phyloP scores from a whole-genome alignment of 108 stramenopile species.

The Hondaea fermentalgiana region DNA sequence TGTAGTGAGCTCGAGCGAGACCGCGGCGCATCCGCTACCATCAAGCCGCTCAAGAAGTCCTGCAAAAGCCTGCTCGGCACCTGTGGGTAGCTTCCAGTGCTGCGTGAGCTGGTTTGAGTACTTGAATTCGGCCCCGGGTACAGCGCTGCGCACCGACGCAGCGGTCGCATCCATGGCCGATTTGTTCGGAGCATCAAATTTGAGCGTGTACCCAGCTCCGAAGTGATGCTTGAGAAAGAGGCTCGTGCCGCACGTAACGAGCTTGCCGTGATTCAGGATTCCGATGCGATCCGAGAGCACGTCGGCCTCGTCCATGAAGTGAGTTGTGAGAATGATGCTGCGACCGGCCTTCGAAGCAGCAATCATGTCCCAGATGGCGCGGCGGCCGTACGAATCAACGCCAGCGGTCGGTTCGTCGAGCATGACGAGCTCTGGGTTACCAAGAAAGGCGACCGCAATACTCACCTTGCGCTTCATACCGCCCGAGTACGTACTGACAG shows the following conservation, averaged over 20 bases:
- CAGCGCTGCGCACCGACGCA: not conserved
- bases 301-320: constrained; percentile 79
- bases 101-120: not conserved
- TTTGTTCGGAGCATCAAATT: not conserved
- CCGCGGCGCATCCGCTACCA: not conserved
- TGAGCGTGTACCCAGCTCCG: constrained; percentile 16
- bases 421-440: constrained; percentile 60
- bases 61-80: not conserved
- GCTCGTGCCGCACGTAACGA: constrained; percentile 70
- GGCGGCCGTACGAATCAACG: constrained; percentile 70
- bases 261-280: constrained; percentile 85
- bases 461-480: constrained; percentile 80
- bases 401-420: constrained; percentile 73
- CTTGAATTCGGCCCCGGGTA: not conserved
- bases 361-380: constrained; percentile 43
- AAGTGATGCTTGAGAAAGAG: constrained; percentile 59
- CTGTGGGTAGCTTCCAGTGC: not conserved
- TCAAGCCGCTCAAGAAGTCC: constrained; percentile 6
- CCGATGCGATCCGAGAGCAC: constrained; percentile 81
- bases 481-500: constrained; percentile 41
- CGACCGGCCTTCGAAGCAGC: not conserved
- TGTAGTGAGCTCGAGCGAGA: constrained; percentile 35
- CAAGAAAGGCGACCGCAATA: constrained; percentile 66
- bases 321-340: constrained; percentile 58
- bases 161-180: not conserved